A percentile compares a stretch with the other conserved stretches of the same genome.
These are phyloP conservation scores for Camelina laxa DNA, from an alignment of 345 rosid species.

Conservation along the genomic window DNA sequence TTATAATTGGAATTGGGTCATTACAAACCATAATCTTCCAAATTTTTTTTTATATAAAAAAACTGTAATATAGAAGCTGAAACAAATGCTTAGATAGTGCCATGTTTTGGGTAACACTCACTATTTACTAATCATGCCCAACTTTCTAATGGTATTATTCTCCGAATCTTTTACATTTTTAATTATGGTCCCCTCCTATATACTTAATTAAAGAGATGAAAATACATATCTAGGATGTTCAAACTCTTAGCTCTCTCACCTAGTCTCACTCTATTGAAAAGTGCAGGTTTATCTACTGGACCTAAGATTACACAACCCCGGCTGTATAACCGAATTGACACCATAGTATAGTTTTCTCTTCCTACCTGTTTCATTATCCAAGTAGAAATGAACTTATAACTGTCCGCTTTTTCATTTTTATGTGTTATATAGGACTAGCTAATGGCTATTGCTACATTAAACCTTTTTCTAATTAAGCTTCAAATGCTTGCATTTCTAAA, in stretches of 20 bases:
- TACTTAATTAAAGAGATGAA: constrained; percentile 1
- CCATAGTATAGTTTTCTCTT: background rate
- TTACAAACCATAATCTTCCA: constrained; percentile 40
- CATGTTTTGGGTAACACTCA: constrained; percentile 44
- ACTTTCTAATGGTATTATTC: constrained; percentile 45
- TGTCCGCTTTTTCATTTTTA: background rate
- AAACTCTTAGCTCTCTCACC: constrained; percentile 9
- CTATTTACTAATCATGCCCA: constrained; percentile 39
- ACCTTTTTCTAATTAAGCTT: too few species aligned
- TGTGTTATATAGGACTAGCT: too few species aligned
- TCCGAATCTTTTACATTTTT: constrained; percentile 28
- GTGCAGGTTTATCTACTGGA: constrained; percentile 33
- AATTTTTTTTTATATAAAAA: background rate
- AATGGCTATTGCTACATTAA: background rate
- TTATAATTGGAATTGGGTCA: constrained; percentile 7
- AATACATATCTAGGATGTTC: background rate
- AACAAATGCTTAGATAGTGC: constrained; percentile 40
- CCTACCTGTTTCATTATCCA: background rate
- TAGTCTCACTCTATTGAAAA: constrained; percentile 23
- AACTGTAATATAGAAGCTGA: constrained; percentile 32
- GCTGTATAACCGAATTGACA: background rate
- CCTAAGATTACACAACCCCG: background rate
- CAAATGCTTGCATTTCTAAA: too few species aligned
- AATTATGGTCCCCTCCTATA: constrained; percentile 35
- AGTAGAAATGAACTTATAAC: background rate